Base-by-base conservation (phyloP, 208 protist species). In the Angomonas deanei region DNA sequence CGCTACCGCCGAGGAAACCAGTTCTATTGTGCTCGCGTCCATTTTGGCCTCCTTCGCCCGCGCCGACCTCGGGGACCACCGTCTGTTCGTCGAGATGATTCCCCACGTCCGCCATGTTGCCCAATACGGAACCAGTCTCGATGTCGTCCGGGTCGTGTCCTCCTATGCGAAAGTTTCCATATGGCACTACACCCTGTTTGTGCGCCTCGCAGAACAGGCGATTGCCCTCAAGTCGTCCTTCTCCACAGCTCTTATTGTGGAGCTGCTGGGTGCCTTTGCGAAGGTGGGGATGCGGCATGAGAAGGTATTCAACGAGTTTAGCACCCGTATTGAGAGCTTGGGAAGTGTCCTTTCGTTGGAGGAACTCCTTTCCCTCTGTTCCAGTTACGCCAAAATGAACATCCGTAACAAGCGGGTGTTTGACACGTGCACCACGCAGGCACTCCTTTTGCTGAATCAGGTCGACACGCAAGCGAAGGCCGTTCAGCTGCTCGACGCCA, bases 161-260 rank as follows among this genome's bases (percentile, higher is more conserved):
- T 83, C 85, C 33, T 96, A 96, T 67, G 69, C 89, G 0, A 61
- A 68, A 3, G 80, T 88, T 36, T 79, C 77, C 15, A 32, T 96
- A 39, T 96, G 89, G 89, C 89, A 96, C 53, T 92, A 96, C 69
- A 86, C 87, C 42, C 76, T 96, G 8, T 96, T 96, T 61, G 68
- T 77, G 24, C 65, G 72, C 21, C 76, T 96, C 13, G 89, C 84
- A 6, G 89, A 96, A 33, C 78, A 86, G 10, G 86, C 86, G 4
- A 70, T 93, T 21, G 73, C 86, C 59, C 53, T 92, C 2, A 74
- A 82, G 1, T 15, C 69, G 19, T 71, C 78, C 27, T 42, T 42
- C 36, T 42, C 36, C 15, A n/a, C 36, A 8, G 15, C 36, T 42
- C 8, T 42, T 8, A 31, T 91, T 31, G 63, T 80, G 47, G 54